These are phyloP conservation scores for Wallemia mellicola DNA, from an alignment of 1,284 basidiomycete species.

Conservation along the genomic window DNA sequence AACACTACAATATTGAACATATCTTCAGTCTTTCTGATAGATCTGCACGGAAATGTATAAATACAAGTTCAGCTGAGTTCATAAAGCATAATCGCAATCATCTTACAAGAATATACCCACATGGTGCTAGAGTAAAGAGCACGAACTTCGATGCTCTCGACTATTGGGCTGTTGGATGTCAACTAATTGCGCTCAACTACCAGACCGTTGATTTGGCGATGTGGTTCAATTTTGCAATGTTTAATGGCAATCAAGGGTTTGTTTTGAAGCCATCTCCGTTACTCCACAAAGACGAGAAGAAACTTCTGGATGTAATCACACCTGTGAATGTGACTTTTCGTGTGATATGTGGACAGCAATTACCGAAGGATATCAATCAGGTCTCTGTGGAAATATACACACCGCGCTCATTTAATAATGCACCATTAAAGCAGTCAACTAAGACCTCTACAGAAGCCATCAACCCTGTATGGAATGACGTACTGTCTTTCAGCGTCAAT, in stretches of 20 bases:
- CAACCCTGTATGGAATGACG: slow-evolving; percentile 62
- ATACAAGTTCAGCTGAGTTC: slow-evolving; percentile 31
- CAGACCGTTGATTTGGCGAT: slow-evolving; percentile 73
- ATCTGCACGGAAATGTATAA: slow-evolving; percentile 24
- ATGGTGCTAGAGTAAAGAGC: slow-evolving; percentile 45
- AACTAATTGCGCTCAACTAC: slow-evolving; percentile 94
- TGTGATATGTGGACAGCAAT: slow-evolving; percentile 77
- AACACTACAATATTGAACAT: slow-evolving; percentile 57
- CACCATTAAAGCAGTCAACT: slow-evolving; percentile 20
- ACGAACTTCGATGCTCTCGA: slow-evolving; percentile 72
- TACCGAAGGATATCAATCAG: slow-evolving; percentile 26
- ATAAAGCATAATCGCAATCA: slow-evolving; percentile 69
- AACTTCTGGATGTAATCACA: slow-evolving; percentile 24
- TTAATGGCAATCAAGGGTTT: slow-evolving; percentile 64
- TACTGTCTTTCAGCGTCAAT: slow-evolving; percentile 35
- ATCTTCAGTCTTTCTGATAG: slow-evolving; percentile 80
- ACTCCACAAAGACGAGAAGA: slow-evolving; percentile 31
- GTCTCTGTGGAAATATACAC: background rate
- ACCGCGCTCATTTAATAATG: slow-evolving; percentile 6
- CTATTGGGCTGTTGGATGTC: slow-evolving; percentile 68
- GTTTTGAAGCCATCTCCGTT: slow-evolving; percentile 66
- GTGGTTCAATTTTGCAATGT: slow-evolving; percentile 83
- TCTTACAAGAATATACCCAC: slow-evolving; percentile 67
- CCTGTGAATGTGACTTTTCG: slow-evolving; percentile 27
- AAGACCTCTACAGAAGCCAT: slow-evolving; percentile 56